Conservation (phyloP, 2,329 filamentous ascomycete genomes). For the Ploettnerulaceae sp. region DNA sequence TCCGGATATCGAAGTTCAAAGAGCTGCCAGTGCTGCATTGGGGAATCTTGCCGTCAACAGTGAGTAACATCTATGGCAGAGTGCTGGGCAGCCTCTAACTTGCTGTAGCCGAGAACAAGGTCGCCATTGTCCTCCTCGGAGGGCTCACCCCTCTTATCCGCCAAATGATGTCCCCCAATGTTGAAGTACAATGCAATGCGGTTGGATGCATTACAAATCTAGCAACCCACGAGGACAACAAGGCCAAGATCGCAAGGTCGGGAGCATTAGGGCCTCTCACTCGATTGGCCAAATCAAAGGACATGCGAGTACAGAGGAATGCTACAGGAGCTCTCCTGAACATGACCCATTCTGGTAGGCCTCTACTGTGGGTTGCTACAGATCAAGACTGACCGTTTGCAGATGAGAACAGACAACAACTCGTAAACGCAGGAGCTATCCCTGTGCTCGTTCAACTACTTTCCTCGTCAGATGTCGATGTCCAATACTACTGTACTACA, state of each 20-base stretch:
- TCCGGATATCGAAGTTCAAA: conserved; percentile 92
- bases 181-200: conserved; percentile 98
- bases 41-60: conserved; percentile 60
- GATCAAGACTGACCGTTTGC: conserved; percentile 20
- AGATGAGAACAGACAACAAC: conserved; percentile 97
- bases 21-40: conserved; percentile 90
- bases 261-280: conserved; percentile 89
- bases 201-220: conserved; percentile 98
- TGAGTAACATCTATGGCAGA: not conserved
- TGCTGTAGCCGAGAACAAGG: conserved; percentile 87
- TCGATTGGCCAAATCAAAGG: conserved; percentile 88
- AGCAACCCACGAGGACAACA: conserved; percentile 98
- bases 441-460: conserved; percentile 94
- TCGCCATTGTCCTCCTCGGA: conserved; percentile 87
- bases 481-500: conserved; percentile 99
- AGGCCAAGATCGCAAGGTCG: conserved; percentile 94
- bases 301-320: conserved; percentile 97
- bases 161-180: conserved; percentile 97
- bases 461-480: conserved; percentile 88
- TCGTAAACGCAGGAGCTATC: conserved; percentile 96
- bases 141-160: conserved; percentile 88
- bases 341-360: conserved; percentile 95
- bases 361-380: not conserved
- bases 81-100: conserved; percentile 38
- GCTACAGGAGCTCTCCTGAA: conserved; percentile 94